Evolutionary conservation across 306 rosid genomes (phyloP).

Genomic region (Fagus sylvatica): DNA sequence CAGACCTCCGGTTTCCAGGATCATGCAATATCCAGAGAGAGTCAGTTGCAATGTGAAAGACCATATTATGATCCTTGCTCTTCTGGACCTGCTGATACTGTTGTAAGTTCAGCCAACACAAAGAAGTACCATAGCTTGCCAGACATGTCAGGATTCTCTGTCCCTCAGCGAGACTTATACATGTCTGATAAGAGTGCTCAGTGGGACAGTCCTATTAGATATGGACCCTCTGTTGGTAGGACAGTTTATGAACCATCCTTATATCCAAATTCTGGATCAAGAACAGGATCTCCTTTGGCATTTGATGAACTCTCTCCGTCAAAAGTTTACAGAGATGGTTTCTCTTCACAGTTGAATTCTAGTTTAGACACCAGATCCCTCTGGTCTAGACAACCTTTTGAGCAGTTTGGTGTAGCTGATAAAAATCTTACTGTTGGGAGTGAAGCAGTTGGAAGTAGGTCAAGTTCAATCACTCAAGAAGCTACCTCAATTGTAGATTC

Average conservation of each 20-base stretch:
- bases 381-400: conserved; percentile 92
- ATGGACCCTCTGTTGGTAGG: conserved; percentile 50
- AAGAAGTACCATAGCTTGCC: conserved; percentile 94
- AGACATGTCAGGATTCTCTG: conserved; percentile 53
- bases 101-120: conserved; percentile 49
- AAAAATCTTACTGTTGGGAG: conserved; percentile 40
- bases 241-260: conserved; percentile 37
- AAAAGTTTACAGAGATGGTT: conserved; percentile 43
- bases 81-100: conserved; percentile 53
- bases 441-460: conserved; percentile 45
- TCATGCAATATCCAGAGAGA: conserved; percentile 48
- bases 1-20: conserved; percentile 64
- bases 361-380: conserved; percentile 59
- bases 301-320: conserved; percentile 80
- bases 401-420: conserved; percentile 81
- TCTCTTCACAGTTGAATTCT: conserved; percentile 61
- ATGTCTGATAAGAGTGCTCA: conserved; percentile 49
- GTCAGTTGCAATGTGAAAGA: conserved; percentile 56
- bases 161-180: conserved; percentile 55
- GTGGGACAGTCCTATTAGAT: conserved; percentile 56
- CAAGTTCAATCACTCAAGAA: conserved; percentile 49
- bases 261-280: conserved; percentile 50
- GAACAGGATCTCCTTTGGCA: conserved; percentile 59
- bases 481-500: conserved; percentile 49
- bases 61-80: conserved; percentile 45